Evolutionary conservation across 2,329 filamentous ascomycete species (phyloP).

Genomic region (Fusarium sp.): DNA sequence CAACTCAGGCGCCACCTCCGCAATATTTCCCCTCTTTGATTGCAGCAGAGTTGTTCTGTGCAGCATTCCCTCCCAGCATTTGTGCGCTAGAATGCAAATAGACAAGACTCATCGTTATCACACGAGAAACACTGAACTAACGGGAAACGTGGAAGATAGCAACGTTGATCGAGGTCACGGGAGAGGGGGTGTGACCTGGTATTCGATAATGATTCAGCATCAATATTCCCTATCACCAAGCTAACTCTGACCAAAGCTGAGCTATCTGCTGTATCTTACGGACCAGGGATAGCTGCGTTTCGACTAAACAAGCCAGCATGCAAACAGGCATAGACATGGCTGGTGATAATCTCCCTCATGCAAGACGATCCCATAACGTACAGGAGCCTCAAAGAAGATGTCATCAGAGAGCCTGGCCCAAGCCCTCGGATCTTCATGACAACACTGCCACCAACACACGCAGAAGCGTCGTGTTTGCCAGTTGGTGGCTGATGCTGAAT

Average conservation of each 20-base stretch:
- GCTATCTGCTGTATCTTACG: not conserved
- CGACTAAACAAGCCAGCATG: constrained; percentile 17
- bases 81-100: constrained; percentile 20
- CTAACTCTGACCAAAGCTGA: not conserved
- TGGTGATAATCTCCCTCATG: constrained; percentile 19
- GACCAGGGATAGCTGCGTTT: constrained; percentile 24
- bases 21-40: constrained; percentile 9
- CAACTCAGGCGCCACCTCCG: constrained; percentile 40
- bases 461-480: constrained; percentile 14
- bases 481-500: constrained; percentile 24
- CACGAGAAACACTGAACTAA: constrained; percentile 12
- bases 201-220: not conserved
- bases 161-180: constrained; percentile 24
- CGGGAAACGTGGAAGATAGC: constrained; percentile 8
- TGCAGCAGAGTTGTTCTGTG: constrained; percentile 24
- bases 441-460: constrained; percentile 8
- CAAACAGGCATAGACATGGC: constrained; percentile 16
- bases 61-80: constrained; percentile 20
- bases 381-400: constrained; percentile 20
- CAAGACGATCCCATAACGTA: constrained; percentile 14
- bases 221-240: constrained; percentile 14
- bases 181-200: constrained; percentile 34
- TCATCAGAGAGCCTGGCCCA: constrained; percentile 31
- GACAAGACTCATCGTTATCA: constrained; percentile 20
- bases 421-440: constrained; percentile 25